Evolutionary conservation across 2,329 filamentous ascomycete genomes (phyloP).

Genomic region (Penicillium hordei): DNA sequence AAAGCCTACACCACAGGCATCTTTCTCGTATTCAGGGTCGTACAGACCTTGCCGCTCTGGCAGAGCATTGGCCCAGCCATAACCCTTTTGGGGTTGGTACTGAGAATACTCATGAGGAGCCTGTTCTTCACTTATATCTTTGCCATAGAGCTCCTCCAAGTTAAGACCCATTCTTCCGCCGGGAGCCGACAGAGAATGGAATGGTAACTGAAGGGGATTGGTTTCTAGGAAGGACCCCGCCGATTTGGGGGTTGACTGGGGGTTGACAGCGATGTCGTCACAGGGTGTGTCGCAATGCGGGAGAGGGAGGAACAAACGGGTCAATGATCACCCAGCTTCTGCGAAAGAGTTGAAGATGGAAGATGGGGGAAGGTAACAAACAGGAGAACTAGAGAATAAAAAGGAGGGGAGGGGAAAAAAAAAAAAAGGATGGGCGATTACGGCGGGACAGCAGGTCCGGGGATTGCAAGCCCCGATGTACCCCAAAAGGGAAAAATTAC

Average conservation of each 20-base stretch:
- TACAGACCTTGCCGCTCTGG: constrained; percentile 99
- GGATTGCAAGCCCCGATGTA: constrained; percentile 22
- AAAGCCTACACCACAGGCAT: constrained; percentile 99
- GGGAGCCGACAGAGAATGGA: constrained; percentile 44
- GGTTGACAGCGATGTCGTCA: constrained; percentile 28
- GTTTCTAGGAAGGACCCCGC: constrained; percentile 21
- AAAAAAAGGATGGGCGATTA: constrained; percentile 16
- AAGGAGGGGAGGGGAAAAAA: constrained; percentile 13
- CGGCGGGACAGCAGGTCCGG: constrained; percentile 24
- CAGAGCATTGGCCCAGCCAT: constrained; percentile 93
- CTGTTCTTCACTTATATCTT: constrained; percentile 48
- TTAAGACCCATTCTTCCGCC: constrained; percentile 53
- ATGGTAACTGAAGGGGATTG: constrained; percentile 16
- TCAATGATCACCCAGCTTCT: constrained; percentile 25
- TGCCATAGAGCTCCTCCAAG: constrained; percentile 50
- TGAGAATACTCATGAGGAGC: constrained; percentile 51
- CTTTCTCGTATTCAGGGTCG: constrained; percentile 92
- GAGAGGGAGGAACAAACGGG: constrained; percentile 11
- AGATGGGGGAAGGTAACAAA: constrained; percentile 7
- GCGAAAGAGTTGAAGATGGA: constrained; percentile 8
- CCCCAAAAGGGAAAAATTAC: constrained; percentile 26
- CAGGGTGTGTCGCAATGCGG: constrained; percentile 24
- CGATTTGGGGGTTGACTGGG: constrained; percentile 10
- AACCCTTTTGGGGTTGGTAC: constrained; percentile 60
- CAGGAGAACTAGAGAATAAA: constrained; percentile 7